Conservation (phyloP, 169 alveolate genomes). For the Babesia ovata region DNA sequence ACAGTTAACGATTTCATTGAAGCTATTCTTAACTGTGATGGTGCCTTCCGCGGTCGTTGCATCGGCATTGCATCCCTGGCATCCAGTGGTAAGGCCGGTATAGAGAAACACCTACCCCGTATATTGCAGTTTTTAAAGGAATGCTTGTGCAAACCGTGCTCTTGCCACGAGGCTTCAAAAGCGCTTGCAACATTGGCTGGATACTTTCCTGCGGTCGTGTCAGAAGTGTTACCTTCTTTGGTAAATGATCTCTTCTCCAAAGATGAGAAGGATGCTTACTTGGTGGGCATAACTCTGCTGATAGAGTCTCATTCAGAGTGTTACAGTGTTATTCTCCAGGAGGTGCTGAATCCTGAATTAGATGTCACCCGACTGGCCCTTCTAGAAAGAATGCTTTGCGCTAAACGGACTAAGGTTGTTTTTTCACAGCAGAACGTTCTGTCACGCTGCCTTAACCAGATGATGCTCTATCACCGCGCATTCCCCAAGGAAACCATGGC, state of each 20-base stretch:
- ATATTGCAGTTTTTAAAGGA: conserved; percentile 24
- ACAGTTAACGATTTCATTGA: conserved; percentile 30
- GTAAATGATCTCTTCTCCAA: conserved; percentile 22
- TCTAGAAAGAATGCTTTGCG: conserved; percentile 30
- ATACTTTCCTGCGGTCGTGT: conserved; percentile 35
- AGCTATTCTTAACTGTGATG: conserved; percentile 27
- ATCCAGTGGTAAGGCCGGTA: conserved; percentile 34
- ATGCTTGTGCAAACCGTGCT: conserved; percentile 15
- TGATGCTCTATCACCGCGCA: not conserved
- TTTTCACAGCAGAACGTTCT: conserved; percentile 22
- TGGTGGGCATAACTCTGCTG: conserved; percentile 21
- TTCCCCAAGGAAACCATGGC: conserved; percentile 17
- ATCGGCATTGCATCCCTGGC: conserved; percentile 45
- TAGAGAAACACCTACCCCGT: conserved; percentile 20
- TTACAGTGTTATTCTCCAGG: conserved; percentile 17
- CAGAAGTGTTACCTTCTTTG: conserved; percentile 36
- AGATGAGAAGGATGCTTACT: conserved; percentile 21
- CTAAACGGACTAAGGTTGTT: conserved; percentile 18
- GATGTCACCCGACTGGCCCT: conserved; percentile 42
- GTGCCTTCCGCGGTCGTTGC: conserved; percentile 40
- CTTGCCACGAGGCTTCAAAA: conserved; percentile 37
- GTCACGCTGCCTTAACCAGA: conserved; percentile 1
- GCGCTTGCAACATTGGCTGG: conserved; percentile 31
- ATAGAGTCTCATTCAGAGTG: conserved; percentile 36
- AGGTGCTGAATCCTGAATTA: conserved; percentile 12